Conservation (phyloP, 2,329 filamentous ascomycete species). For the Penicillium psychrosexuale region DNA sequence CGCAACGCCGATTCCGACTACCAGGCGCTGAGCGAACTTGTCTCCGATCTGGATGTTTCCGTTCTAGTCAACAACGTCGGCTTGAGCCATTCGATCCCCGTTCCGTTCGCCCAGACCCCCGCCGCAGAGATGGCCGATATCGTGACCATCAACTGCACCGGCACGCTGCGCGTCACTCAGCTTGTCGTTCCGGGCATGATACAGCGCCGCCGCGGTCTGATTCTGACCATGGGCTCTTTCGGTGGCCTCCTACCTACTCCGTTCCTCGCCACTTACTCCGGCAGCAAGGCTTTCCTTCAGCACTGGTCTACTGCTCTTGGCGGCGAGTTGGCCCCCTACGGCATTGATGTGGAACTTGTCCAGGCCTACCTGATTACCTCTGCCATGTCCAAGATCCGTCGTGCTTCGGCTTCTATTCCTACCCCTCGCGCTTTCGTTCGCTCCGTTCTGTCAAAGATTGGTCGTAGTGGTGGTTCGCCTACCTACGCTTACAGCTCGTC, state of each 20-base stretch:
- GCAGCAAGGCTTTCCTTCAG: constrained; percentile 96
- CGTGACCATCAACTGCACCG: constrained; percentile 91
- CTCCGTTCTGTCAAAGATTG: constrained; percentile 74
- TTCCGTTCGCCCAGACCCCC: constrained; percentile 77
- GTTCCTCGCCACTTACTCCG: constrained; percentile 90
- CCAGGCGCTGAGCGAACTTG: constrained; percentile 63
- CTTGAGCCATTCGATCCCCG: constrained; percentile 87
- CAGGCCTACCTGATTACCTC: constrained; percentile 91
- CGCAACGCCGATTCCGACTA: constrained; percentile 78
- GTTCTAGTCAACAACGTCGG: constrained; percentile 97
- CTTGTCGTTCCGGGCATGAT: constrained; percentile 81
- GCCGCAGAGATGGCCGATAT: constrained; percentile 82
- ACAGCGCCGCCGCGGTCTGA: constrained; percentile 77
- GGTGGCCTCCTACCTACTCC: constrained; percentile 90
- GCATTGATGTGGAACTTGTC: constrained; percentile 85
- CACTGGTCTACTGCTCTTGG: constrained; percentile 89
- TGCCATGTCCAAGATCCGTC: constrained; percentile 94
- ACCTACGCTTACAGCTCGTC: constrained; percentile 79
- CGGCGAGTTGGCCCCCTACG: constrained; percentile 73
- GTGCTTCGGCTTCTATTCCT: constrained; percentile 72
- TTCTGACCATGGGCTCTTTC: constrained; percentile 97
- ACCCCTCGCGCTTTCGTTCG: constrained; percentile 79
- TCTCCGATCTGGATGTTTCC: constrained; percentile 73
- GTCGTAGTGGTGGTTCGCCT: constrained; percentile 71
- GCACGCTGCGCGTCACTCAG: constrained; percentile 83